Evolutionary conservation across 2,329 filamentous ascomycete species (phyloP).

Genomic region (Penicillium janthinellum): DNA sequence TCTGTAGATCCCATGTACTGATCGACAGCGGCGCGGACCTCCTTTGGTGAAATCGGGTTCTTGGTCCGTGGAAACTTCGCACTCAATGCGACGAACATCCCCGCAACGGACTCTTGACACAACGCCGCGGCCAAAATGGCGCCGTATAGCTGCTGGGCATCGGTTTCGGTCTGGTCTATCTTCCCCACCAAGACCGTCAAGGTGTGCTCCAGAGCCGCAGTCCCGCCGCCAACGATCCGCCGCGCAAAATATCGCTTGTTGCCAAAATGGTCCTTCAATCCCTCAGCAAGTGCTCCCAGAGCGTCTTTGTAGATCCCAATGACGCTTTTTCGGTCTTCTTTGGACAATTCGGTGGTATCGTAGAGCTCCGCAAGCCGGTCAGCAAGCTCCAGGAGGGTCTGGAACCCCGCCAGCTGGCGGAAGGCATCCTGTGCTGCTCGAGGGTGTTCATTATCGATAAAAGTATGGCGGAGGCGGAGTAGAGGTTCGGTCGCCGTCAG

Average conservation of each 20-base stretch:
- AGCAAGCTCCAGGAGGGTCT: conserved; percentile 69
- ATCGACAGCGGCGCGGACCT: conserved; percentile 35
- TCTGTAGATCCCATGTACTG: conserved; percentile 44
- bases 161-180: conserved; percentile 49
- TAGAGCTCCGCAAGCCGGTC: conserved; percentile 75
- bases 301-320: conserved; percentile 64
- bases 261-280: conserved; percentile 75
- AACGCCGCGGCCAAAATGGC: conserved; percentile 78
- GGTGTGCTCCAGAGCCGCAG: conserved; percentile 72
- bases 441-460: conserved; percentile 55
- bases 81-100: conserved; percentile 59
- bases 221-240: conserved; percentile 74
- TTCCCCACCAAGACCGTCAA: conserved; percentile 66
- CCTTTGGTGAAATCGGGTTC: conserved; percentile 18
- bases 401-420: conserved; percentile 76
- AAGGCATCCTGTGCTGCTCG: conserved; percentile 74
- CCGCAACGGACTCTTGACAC: conserved; percentile 72
- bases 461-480: conserved; percentile 66
- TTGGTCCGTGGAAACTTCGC: conserved; percentile 28
- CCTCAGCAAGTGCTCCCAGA: conserved; percentile 68
- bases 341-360: conserved; percentile 60
- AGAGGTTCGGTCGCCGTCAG: conserved; percentile 57
- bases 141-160: conserved; percentile 79
- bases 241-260: conserved; percentile 86
- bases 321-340: conserved; percentile 65